phyloP scores from a whole-genome alignment of 768 basidiomycete species.

The Lentinula sp. region DNA sequence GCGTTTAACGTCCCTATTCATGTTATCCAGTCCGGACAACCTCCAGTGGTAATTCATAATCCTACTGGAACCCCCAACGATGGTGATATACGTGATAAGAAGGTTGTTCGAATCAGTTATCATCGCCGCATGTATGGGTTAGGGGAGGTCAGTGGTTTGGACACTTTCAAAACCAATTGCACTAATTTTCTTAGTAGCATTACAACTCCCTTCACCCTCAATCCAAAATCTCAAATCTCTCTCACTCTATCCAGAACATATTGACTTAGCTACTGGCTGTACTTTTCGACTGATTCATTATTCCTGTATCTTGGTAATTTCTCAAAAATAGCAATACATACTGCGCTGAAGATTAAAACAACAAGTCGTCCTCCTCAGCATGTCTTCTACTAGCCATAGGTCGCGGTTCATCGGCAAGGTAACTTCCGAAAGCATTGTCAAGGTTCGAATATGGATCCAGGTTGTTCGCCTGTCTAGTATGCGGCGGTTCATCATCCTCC shows the following conservation, averaged over 20 bases:
- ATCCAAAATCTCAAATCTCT: constrained; percentile 17
- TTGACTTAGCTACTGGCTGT: constrained; percentile 5
- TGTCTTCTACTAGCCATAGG: constrained; percentile 46
- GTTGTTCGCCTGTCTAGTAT: constrained; percentile 16
- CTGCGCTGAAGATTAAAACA: constrained; percentile 37
- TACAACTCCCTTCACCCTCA: constrained; percentile 81
- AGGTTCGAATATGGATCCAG: constrained; percentile 82
- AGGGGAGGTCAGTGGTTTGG: constrained; percentile 68
- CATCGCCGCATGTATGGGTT: constrained; percentile 93
- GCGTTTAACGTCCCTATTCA: constrained; percentile 83
- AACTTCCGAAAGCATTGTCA: constrained; percentile 69
- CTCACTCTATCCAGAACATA: constrained; percentile 20
- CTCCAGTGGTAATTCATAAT: constrained; percentile 79
- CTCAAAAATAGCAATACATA: neutral
- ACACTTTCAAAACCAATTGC: neutral
- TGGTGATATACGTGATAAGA: constrained; percentile 22
- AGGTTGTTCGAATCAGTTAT: constrained; percentile 75
- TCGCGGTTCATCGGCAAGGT: constrained; percentile 66
- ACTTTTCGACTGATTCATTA: neutral
- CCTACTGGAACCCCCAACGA: constrained; percentile 33
- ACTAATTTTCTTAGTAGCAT: constrained; percentile 44
- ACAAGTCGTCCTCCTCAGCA: constrained; percentile 58
- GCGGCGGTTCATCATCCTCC: constrained; percentile 37
- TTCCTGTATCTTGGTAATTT: neutral
- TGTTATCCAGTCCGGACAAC: constrained; percentile 79